Evolutionary conservation across 2,329 filamentous ascomycete genomes (phyloP), one percentile per base, ranked within the genome.

Genomic region (Cytospora schulzeri): DNA sequence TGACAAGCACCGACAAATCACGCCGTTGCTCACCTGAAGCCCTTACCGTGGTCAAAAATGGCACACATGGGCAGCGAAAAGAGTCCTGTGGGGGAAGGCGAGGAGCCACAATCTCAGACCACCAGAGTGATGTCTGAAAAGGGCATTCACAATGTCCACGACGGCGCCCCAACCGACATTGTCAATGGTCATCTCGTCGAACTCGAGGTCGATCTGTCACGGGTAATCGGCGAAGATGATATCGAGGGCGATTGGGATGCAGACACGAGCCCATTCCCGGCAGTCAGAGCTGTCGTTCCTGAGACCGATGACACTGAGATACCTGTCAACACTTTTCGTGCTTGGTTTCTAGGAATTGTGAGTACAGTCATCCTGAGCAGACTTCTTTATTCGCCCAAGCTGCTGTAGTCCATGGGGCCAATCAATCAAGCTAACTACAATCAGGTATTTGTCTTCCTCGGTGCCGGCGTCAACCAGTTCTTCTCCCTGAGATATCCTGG

Each of bases 391-490:
- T 3, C 22, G 8, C 24, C 22, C 19, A 15, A n/a, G 45, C 45
- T 24, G 11, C 15, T 19, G 7, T 24, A 8, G 15, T 6, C 19
- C 26, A 8, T 55, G 7, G 24, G 19, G 7, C n/a, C n/a, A 11
- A 48, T n/a, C 11, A 41, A 50, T 69, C 11, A 24, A 24, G 7
- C n/a, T 35, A 14, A 22, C 24, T n/a, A 0, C 45, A 14, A 1
- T 4, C n/a, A 72, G 72, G 56, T 81, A 31, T 80, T 81, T 58
- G 78, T 79, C 6, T 77, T 80, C 12, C 61, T 82, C n/a, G 79
- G 79, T 7, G 76, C 79, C 8, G 79, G 77, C 5, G 77, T 81
- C 57, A 81, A 81, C 65, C 78, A 80, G 60, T 81, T 81, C 70
- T 81, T 81, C 71, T 76, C 75, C 5, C 73, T 81, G 45, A 75